These are phyloP conservation scores for Emericellopsis terricola DNA, from an alignment of 495 filamentous ascomycete genomes.

Conservation along the genomic window DNA sequence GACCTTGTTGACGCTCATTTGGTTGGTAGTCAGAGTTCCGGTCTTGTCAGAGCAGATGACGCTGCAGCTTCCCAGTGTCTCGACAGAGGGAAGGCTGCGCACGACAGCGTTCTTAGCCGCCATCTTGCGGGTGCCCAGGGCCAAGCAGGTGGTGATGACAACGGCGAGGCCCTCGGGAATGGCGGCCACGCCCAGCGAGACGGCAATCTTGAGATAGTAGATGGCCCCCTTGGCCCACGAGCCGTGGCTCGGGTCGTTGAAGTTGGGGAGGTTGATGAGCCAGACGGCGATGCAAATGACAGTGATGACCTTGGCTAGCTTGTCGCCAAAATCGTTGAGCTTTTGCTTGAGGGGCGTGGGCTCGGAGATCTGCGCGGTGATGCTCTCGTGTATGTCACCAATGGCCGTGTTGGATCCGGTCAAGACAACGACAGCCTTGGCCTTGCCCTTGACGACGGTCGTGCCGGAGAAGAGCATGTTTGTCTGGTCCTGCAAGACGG, in stretches of 20 bases:
- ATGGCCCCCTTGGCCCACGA: conserved; percentile 96
- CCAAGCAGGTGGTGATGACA: conserved; percentile 93
- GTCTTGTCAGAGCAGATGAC: conserved; percentile 99
- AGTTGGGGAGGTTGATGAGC: conserved; percentile 96
- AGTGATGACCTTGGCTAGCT: conserved; percentile 93
- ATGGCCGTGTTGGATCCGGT: conserved; percentile 89
- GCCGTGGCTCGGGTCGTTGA: conserved; percentile 84
- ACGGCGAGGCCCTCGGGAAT: conserved; percentile 96
- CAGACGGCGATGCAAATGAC: conserved; percentile 92
- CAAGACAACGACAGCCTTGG: conserved; percentile 78
- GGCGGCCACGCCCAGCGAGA: conserved; percentile 93
- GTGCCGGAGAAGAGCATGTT: conserved; percentile 99
- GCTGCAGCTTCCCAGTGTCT: conserved; percentile 96
- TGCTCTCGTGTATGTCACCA: conserved; percentile 97
- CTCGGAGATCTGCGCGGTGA: conserved; percentile 92
- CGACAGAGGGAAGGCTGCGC: conserved; percentile 85
- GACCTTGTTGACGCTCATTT: conserved; percentile 96
- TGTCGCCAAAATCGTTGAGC: conserved; percentile 94
- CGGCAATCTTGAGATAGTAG: conserved; percentile 99
- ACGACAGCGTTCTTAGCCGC: conserved; percentile 96
- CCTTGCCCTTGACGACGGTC: conserved; percentile 87
- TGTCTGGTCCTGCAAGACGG: conserved; percentile 92
- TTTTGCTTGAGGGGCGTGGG: conserved; percentile 97
- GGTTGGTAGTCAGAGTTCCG: conserved; percentile 93
- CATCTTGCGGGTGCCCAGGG: conserved; percentile 93